These are phyloP conservation scores for Tetraselmis striata DNA, from an alignment of 139 green algal genomes.

Conservation along the genomic window DNA sequence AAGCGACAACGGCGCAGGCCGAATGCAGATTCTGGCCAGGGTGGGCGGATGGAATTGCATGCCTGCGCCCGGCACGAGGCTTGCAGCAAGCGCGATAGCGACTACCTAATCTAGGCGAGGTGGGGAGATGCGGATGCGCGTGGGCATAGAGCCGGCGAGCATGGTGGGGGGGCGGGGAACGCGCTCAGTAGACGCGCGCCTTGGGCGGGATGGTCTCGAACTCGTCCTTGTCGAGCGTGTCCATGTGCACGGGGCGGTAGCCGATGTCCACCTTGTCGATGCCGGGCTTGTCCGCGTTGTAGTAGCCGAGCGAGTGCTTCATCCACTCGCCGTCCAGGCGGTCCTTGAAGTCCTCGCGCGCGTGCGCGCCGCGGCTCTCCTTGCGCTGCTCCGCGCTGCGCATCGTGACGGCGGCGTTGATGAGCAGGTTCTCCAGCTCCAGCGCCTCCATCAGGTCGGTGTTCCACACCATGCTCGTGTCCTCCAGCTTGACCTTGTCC, in stretches of 20 bases:
- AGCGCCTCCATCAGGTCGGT: constrained; percentile 93
- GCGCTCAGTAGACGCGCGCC: constrained; percentile 75
- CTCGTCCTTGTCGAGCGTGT: constrained; percentile 84
- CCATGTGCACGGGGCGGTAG: constrained; percentile 94
- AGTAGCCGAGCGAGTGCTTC: constrained; percentile 94
- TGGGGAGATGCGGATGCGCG: too few relatives aligned
- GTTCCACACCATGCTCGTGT: constrained; percentile 82
- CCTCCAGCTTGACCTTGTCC: constrained; percentile 51
- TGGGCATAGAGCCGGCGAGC: too few relatives aligned
- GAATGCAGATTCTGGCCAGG: too few relatives aligned
- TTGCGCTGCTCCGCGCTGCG: constrained; percentile 66
- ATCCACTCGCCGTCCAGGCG: constrained; percentile 93
- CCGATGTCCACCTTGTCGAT: constrained; percentile 52
- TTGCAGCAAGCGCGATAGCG: too few relatives aligned
- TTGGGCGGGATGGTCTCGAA: constrained; percentile 91
- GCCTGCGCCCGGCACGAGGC: too few relatives aligned
- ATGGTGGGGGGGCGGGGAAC: not conserved
- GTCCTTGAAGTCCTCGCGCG: constrained; percentile 90
- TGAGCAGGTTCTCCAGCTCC: constrained; percentile 98
- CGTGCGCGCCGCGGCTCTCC: constrained; percentile 90
- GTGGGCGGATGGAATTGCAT: too few relatives aligned
- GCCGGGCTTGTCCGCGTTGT: constrained; percentile 30
- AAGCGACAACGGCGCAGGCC: too few relatives aligned
- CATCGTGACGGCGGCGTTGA: constrained; percentile 82
- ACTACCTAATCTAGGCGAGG: too few relatives aligned